A percentile compares a stretch with the other conserved stretches of the same genome.
phyloP scores from a whole-genome alignment of 345 rosid genomes.

The Melaleuca quinquenervia region DNA sequence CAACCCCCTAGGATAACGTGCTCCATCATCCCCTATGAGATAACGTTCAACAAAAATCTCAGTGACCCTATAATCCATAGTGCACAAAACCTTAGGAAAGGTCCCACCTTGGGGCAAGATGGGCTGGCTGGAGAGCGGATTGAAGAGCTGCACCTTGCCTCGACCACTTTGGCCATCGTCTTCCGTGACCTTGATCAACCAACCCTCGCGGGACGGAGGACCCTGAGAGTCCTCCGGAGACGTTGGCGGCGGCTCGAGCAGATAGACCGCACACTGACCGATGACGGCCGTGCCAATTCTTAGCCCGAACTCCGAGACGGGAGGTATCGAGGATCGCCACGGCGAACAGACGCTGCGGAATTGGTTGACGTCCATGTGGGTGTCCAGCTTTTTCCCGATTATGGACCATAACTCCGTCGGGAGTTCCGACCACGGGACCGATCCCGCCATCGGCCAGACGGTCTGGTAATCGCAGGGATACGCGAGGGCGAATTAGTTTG shows the following conservation, averaged over 20 bases:
- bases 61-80: conserved; percentile 4
- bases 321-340: conserved; percentile 9
- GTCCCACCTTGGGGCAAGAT: background rate
- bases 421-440: background rate
- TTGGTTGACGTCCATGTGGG: background rate
- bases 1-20: background rate
- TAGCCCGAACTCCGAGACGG: background rate
- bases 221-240: background rate
- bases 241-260: background rate
- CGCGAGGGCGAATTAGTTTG: background rate
- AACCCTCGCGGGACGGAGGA: background rate
- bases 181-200: conserved; percentile 7
- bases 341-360: conserved; percentile 13
- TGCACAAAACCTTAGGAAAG: conserved; percentile 1
- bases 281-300: background rate
- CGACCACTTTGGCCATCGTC: background rate
- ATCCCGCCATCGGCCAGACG: background rate
- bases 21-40: background rate
- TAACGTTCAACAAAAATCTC: conserved; percentile 4
- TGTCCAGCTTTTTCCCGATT: conserved; percentile 6
- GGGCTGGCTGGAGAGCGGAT: background rate
- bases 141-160: background rate
- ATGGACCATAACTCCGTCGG: conserved; percentile 1
- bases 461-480: background rate
- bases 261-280: background rate